Evolutionary conservation across 78 protist genomes (phyloP), one percentile per base, ranked within the genome.

Genomic region (Pigoraptor vietnamica): DNA sequence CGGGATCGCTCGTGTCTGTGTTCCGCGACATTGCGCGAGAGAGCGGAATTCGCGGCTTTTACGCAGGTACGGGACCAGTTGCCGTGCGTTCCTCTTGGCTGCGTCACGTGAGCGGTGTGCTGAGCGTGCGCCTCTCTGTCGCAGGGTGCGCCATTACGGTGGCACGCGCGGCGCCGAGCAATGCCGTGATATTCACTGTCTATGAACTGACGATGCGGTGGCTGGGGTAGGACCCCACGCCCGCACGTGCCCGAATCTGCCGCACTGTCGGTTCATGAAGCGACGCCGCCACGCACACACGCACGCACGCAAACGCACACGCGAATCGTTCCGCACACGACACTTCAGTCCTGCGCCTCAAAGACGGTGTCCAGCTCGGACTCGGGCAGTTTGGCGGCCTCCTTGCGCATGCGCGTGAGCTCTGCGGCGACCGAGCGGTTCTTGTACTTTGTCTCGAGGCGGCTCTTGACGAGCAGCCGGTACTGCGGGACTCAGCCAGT

Each of bases 391-490:
- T 36, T 23, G 1, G 39, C 23, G 0, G 19, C 25, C 37, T 19
- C 37, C 29, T 24, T 23, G 55, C 24, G 56, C 89, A 37, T 36
- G 35, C 48, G 39, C 24, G 38, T 6, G 1, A 10, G 88, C 35
- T 83, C 37, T 10, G 55, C 23, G 56, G 2, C 55, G 23, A 1
- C 89, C 32, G 2, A 0, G 56, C 39, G 39, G 35, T 34, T 81
- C 89, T 86, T 86, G 89, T 86, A 86, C 89, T 86, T 86, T 6
- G 89, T 19, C 10, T 24, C 37, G 32, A 40, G 81, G 39, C 81
- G 21, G 34, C 34, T 24, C 56, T 6, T 2, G 89, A 36, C 1
- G 24, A 14, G 38, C 19, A 21, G 35, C 24, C 88, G 32, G 24
- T 34, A 25, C 39, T 83, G 67, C 14, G 67, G 67, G 29, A 48